Evolutionary conservation across 352 stramenopile genomes (phyloP).

Genomic region (Peronospora farinosa): DNA sequence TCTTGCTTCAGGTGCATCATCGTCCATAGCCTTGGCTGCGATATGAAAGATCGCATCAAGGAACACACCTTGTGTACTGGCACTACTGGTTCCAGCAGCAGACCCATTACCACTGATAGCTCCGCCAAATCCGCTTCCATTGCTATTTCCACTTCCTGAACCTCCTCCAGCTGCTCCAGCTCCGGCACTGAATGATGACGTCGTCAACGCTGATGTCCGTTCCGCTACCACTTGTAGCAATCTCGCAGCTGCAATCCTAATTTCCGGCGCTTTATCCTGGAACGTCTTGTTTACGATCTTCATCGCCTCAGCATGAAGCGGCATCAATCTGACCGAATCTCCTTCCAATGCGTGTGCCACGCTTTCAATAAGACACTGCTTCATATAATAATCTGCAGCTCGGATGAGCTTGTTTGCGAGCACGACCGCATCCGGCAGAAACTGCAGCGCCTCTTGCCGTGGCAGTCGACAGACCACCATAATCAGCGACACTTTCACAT

Average conservation of each 20-base stretch:
- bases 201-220: constrained; percentile 32
- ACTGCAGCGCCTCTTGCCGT: constrained; percentile 52
- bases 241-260: constrained; percentile 50
- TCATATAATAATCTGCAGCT: constrained; percentile 70
- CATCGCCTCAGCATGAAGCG: constrained; percentile 55
- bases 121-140: constrained; percentile 17
- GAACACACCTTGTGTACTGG: constrained; percentile 30
- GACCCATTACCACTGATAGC: constrained; percentile 13
- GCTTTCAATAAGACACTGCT: constrained; percentile 68
- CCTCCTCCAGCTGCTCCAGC: constrained; percentile 9
- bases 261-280: constrained; percentile 74
- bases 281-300: constrained; percentile 65
- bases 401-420: constrained; percentile 56
- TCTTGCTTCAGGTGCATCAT: constrained; percentile 52
- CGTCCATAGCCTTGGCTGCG: constrained; percentile 72
- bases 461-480: constrained; percentile 58
- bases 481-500: constrained; percentile 62
- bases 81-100: constrained; percentile 12
- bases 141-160: constrained; percentile 17
- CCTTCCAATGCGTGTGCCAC: constrained; percentile 48
- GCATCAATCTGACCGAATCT: constrained; percentile 33
- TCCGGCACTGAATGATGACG: constrained; percentile 8
- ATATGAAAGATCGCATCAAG: constrained; percentile 70
- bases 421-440: constrained; percentile 59
- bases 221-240: constrained; percentile 61